Conservation (phyloP, 1,139 yeast genomes). For the Pichia sp. region DNA sequence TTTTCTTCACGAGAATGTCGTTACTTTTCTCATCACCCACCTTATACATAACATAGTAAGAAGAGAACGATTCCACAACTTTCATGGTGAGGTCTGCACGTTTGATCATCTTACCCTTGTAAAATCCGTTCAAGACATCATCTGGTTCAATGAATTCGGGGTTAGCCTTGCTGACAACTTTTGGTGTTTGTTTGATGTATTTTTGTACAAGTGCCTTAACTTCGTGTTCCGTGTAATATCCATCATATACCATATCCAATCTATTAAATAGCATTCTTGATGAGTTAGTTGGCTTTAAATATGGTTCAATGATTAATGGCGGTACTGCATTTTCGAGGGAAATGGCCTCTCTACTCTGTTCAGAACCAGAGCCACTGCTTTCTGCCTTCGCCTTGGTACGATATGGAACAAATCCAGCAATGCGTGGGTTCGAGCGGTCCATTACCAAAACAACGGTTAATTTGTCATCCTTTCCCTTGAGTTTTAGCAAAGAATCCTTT, state of each 20-base stretch:
- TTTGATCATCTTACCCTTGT: conserved; percentile 24
- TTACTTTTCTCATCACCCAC: conserved; percentile 38
- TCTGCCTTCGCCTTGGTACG: conserved; percentile 35
- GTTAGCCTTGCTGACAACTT: conserved; percentile 46
- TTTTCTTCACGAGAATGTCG: conserved; percentile 16
- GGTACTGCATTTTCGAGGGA: neutral
- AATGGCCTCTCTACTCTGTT: neutral
- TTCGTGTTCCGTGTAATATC: conserved; percentile 52
- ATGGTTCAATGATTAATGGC: conserved; percentile 39
- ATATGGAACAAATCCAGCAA: conserved; percentile 66
- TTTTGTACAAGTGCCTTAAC: conserved; percentile 49
- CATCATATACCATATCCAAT: conserved; percentile 37
- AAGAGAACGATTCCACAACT: conserved; percentile 13
- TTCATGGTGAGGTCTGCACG: conserved; percentile 46
- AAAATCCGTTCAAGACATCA: conserved; percentile 36
- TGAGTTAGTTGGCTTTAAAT: conserved; percentile 56
- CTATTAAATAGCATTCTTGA: conserved; percentile 51
- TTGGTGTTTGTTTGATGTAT: conserved; percentile 50
- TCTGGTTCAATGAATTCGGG: conserved; percentile 56
- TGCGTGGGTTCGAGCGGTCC: conserved; percentile 42
- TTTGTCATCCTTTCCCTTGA: conserved; percentile 81
- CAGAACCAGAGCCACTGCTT: neutral
- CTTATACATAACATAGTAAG: conserved; percentile 52
- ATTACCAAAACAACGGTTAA: conserved; percentile 54
- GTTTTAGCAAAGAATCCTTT: conserved; percentile 59